Base-by-base conservation (phyloP, 371 early-diverging fungal genomes). In the Haplosporangium sp. region DNA sequence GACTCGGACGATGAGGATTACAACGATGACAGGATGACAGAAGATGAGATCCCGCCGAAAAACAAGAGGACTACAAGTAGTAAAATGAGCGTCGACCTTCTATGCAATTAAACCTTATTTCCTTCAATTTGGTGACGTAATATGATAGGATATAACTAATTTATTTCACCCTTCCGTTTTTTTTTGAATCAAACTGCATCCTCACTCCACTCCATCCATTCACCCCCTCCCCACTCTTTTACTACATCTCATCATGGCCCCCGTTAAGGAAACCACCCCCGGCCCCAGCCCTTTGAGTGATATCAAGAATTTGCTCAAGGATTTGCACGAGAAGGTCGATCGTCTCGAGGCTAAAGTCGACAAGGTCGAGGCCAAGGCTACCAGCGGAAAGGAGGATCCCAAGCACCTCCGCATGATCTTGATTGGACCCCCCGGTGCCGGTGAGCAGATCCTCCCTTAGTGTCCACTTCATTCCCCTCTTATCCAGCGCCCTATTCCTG, bases 341-440 rank as follows among this genome's bases (percentile, higher is more conserved):
- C 80, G 80, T 48, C 65, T 79, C 55, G 80, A 79, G 62, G 80
- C 80, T 41, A 79, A 74, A 66, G 73, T 71, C 50, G 71, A 69
- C 62, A 56, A 71, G 63, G 70, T 70, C 64, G 75, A 70, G 13
- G 58, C 67, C 64, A 59, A 61, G 62, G 45, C 50, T 54, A 40
- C 64, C 40, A 46, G 68, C 55, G 64, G 68, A 55, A 62, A 69
- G 6, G 59, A 76, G 58, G 45, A 63, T n/a, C 56, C 68, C 36
- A 80, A 88, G 81, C 62, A 79, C 40, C 86, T 94, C 53, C 92
- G 94, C 82, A 93, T 93, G 96, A 92, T 98, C 85, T 91, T 98
- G 86, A 95, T 98, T 93, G 99, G 99, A 58, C 97, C 99, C 53
- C 99, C 98, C 64, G 95, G 95, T 81, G 92, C 97, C 54, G 98